Base-by-base conservation (phyloP, 768 basidiomycete species). In the Hygrophoropsis aurantiaca region DNA sequence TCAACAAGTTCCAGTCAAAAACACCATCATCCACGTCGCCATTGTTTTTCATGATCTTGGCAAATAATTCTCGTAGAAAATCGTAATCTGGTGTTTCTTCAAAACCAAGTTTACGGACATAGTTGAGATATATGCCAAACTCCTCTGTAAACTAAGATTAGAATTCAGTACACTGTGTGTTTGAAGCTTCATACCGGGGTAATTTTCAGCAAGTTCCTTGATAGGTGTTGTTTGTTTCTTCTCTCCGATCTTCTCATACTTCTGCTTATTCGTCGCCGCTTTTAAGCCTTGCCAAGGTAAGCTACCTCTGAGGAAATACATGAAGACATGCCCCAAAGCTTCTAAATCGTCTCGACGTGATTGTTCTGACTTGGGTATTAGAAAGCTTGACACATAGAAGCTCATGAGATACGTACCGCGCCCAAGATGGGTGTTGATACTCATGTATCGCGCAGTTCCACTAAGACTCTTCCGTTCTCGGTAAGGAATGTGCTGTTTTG, bases 181-280 rank as follows among this genome's bases (percentile, higher is more conserved):
- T 44, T 23, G 25, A 49, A 40, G 34, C 44, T 32, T 64, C 78
- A 51, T 56, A 92, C 92, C 93, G 40, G 97, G 95, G 74, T 87
- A 94, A 47, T 92, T 90, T 58, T 98, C 97, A 60, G 87, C 92
- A 20, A 99, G 78, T 62, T 99, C 97, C 72, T 92, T 95, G 68
- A 99, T 97, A 6, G 89, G 88, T 23, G 97, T 98, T 11, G 89
- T 90, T 74, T 98, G 97, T 79, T 93, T 99, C 86, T 99, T 99
- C 77, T 99, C 95, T 53, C 95, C 95, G 67, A 99, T 99, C 79
- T 98, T 99, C 78, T 99, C 95, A 73, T 99, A 99, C 77, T 98
- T 92, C 68, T 98, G 97, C 75, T 99, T 99, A 78, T 99, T 98
- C 42, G 94, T 99, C 23, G 97, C 97, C 26, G 97, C 97, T 72